Conservation (phyloP, 78 protist genomes). For the Thecamonas trahens region DNA sequence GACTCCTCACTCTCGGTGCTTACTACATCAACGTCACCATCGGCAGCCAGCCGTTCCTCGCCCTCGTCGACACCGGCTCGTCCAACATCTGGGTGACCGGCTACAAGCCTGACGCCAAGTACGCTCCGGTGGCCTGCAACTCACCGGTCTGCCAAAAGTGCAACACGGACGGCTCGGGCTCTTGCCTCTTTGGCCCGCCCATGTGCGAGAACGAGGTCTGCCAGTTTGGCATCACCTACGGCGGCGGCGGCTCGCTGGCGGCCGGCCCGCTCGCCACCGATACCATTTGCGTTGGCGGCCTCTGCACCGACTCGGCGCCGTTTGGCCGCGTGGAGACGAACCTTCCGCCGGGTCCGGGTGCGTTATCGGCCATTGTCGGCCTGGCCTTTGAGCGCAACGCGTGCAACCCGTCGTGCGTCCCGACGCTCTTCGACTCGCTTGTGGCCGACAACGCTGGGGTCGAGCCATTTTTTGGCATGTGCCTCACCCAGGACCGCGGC, state of each 20-base stretch:
- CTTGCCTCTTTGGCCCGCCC: neutral
- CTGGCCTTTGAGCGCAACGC: neutral
- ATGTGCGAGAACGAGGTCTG: neutral
- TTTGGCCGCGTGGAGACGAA: neutral
- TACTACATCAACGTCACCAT: no score
- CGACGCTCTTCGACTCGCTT: neutral
- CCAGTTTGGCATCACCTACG: neutral
- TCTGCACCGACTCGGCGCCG: neutral
- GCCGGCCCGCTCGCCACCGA: neutral
- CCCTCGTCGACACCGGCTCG: no score
- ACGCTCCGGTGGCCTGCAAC: neutral
- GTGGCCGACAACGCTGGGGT: neutral
- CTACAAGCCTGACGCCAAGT: no score
- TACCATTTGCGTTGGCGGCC: neutral
- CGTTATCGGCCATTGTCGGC: neutral
- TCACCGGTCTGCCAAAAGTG: neutral
- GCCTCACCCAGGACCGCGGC: neutral
- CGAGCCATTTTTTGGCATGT: neutral
- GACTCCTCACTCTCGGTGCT: no score
- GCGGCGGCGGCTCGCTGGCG: no score
- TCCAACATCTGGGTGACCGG: no score
- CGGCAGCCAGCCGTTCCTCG: no score
- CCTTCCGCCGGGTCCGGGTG: no score
- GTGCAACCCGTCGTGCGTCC: slow-evolving; percentile 1
- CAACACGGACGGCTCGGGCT: neutral